Conservation (phyloP, 2,329 filamentous ascomycete species). For the Conoideocrella luteorostrata region DNA sequence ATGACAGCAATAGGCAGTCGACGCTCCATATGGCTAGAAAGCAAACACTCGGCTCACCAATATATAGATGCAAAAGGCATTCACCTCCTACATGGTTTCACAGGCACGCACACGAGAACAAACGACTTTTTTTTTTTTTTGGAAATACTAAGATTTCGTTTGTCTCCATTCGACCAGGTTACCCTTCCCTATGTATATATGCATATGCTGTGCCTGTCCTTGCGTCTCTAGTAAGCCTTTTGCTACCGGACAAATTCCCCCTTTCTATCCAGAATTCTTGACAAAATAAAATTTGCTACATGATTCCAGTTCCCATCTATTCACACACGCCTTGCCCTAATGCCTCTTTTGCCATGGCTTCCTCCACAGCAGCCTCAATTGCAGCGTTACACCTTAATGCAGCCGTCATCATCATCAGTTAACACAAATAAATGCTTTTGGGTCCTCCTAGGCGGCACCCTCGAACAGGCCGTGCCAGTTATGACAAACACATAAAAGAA, state of each 20-base stretch:
- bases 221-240: neutral
- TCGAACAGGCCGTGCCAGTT: neutral
- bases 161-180: neutral
- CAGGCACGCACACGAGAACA: too few relatives aligned
- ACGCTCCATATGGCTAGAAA: too few relatives aligned
- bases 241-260: neutral
- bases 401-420: conserved; percentile 15
- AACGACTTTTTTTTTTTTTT: too few relatives aligned
- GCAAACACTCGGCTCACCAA: too few relatives aligned
- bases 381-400: conserved; percentile 4
- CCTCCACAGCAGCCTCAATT: conserved; percentile 5
- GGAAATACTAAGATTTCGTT: too few relatives aligned
- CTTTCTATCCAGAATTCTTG: conserved; percentile 7
- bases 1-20: too few relatives aligned
- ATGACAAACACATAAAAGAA: neutral
- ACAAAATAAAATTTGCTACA: neutral
- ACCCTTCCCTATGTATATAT: neutral
- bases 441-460: neutral
- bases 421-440: conserved; percentile 6
- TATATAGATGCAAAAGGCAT: too few relatives aligned
- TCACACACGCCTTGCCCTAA: conserved; percentile 1
- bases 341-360: neutral
- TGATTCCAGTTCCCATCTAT: conserved; percentile 4
- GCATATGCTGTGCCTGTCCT: neutral
- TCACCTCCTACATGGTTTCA: too few relatives aligned